Evolutionary conservation across 2,329 filamentous ascomycete species (phyloP), one percentile per base, ranked within the genome.

Genomic region (Graphilbum fragrans): DNA sequence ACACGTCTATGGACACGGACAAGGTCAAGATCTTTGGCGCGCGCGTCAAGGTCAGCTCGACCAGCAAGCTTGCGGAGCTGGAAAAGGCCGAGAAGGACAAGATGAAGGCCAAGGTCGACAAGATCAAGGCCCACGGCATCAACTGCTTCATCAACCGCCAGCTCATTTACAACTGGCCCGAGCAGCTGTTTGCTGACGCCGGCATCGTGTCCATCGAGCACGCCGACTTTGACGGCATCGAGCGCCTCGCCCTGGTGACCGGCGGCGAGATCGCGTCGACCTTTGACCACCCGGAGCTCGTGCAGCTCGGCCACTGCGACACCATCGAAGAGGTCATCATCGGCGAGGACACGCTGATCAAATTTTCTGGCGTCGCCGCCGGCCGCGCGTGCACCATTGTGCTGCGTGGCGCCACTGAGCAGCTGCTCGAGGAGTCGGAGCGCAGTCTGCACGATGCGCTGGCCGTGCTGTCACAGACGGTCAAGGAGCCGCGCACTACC

Each of bases 111-210:
- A 98, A 98, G 75, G 92, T 98, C 36, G 92, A 98, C 49, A 90
- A 86, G 64, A 98, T 98, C 69, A 98, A 96, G 76, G 76, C 86
- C 37, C 92, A 98, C 58, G 92, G 92, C 45, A 95, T 98, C 68
- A 98, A 98, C 75, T 96, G 92, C 72, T 98, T 98, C 64, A 94
- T 98, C 64, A 98, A 98, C 75, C 75, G 92, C 53, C 92, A 98
- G 63, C 78, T 98, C 49, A 98, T 98, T 67, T 98, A 98, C 74
- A 98, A 98, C 73, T 98, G 92, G 92, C 92, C 92, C 6, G 92
- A 98, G 65, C 92, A 98, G 66, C 81, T 98, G 37, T 98, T 98
- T 58, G 87, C 90, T 29, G 92, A 98, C 61, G 90, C 88, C 8
- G 92, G 92, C 47, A 96, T 98, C 64, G 85, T 94, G 72, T 94